A percentile compares a stretch with the other conserved stretches of the same genome.
Conservation (phyloP, 2,329 filamentous ascomycete species). For the Didymella glomerata region DNA sequence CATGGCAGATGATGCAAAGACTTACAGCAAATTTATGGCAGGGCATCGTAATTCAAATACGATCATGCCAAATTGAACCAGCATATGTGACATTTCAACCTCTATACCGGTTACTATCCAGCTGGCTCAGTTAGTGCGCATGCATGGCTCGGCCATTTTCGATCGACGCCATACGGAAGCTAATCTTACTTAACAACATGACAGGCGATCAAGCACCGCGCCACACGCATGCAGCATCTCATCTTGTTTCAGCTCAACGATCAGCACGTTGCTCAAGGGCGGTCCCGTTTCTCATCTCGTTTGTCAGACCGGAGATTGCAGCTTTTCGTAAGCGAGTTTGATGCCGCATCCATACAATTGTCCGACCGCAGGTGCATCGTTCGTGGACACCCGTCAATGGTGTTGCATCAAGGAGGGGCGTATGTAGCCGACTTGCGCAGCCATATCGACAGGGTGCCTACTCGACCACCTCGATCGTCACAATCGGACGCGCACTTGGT, state of each 20-base stretch:
- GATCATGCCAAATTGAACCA: background rate
- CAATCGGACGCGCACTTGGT: background rate
- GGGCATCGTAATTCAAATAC: background rate
- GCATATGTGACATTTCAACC: background rate
- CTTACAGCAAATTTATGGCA: background rate
- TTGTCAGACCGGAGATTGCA: slow-evolving; percentile 3
- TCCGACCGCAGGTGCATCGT: slow-evolving; percentile 1
- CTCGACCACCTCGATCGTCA: background rate
- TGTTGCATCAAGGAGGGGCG: background rate
- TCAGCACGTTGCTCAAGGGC: background rate
- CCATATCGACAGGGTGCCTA: background rate
- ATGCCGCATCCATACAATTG: background rate
- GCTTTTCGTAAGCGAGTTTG: background rate
- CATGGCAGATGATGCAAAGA: background rate
- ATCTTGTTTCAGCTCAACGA: slow-evolving; percentile 2
- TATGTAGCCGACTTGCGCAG: background rate
- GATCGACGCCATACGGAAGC: slow-evolving; percentile 1
- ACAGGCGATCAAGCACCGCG: background rate
- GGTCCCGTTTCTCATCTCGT: background rate
- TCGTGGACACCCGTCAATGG: no score
- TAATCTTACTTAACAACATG: background rate
- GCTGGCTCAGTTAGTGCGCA: background rate
- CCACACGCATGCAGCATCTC: slow-evolving; percentile 3
- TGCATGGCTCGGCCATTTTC: background rate
- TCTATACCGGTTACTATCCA: background rate